Evolutionary conservation across 495 filamentous ascomycete species (phyloP).

Genomic region (Baudoinia panamericana): DNA sequence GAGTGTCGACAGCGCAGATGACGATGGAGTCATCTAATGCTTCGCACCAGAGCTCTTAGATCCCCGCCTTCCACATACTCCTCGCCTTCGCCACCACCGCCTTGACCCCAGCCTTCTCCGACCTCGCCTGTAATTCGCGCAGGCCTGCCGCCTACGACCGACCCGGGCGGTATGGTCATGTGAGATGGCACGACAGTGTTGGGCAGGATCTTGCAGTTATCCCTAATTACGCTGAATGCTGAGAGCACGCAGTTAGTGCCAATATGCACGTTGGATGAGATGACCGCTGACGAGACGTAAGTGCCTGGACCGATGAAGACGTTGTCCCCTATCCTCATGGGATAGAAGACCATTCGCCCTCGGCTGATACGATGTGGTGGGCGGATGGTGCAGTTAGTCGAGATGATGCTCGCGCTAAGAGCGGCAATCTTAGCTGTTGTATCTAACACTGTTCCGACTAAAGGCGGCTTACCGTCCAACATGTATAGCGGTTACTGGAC

Average conservation of each 20-base stretch:
- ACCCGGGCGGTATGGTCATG: conserved; percentile 85
- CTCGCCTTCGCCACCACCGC: conserved; percentile 30
- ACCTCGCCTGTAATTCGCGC: conserved; percentile 75
- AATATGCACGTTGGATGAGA: conserved; percentile 57
- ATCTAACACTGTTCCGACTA: background rate
- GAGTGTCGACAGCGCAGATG: conserved; percentile 3
- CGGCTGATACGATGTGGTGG: conserved; percentile 65
- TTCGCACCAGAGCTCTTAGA: conserved; percentile 30
- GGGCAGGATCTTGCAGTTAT: conserved; percentile 73
- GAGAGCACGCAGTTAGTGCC: conserved; percentile 61
- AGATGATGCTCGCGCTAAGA: conserved; percentile 65
- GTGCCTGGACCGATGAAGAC: conserved; percentile 65
- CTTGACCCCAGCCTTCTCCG: conserved; percentile 59
- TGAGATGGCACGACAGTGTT: conserved; percentile 67
- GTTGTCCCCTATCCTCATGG: conserved; percentile 83
- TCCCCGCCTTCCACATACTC: conserved; percentile 32
- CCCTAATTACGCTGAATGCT: conserved; percentile 80
- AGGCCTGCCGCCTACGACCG: conserved; percentile 69
- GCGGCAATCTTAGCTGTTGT: background rate
- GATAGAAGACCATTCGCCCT: conserved; percentile 52
- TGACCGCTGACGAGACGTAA: conserved; percentile 13
- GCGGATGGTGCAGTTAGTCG: conserved; percentile 54
- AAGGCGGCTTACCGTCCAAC: conserved; percentile 42
- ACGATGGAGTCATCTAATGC: conserved; percentile 28
- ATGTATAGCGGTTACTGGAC: conserved; percentile 50